Evolutionary conservation across 2,329 filamentous ascomycete genomes (phyloP).

Genomic region (Aspergillus cejpii): DNA sequence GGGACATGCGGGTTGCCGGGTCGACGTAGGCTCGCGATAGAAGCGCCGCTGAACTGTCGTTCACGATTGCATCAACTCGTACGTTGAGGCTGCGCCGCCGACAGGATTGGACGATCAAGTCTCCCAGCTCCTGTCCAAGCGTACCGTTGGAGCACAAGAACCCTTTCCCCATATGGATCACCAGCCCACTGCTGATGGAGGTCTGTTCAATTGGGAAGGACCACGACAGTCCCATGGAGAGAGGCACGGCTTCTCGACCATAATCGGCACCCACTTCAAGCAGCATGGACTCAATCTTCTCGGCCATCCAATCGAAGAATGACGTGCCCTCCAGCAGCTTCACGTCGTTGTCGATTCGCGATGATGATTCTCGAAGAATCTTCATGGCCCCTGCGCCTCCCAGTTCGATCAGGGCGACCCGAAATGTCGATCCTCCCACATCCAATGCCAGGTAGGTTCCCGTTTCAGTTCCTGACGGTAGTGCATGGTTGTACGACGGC

Average conservation of each 20-base stretch:
- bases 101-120: slow-evolving; percentile 55
- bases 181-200: slow-evolving; percentile 50
- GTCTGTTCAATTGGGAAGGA: slow-evolving; percentile 62
- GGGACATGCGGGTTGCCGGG: slow-evolving; percentile 54
- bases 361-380: slow-evolving; percentile 50
- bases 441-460: slow-evolving; percentile 58
- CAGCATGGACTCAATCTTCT: slow-evolving; percentile 51
- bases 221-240: slow-evolving; percentile 59
- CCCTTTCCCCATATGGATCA: slow-evolving; percentile 60
- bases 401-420: slow-evolving; percentile 55
- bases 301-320: slow-evolving; percentile 64
- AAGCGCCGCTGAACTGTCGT: slow-evolving; percentile 57
- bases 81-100: slow-evolving; percentile 50
- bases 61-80: slow-evolving; percentile 56
- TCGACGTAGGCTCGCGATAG: slow-evolving; percentile 58
- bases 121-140: slow-evolving; percentile 53
- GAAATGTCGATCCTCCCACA: slow-evolving; percentile 61
- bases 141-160: slow-evolving; percentile 55
- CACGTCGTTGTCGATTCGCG: slow-evolving; percentile 51
- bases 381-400: slow-evolving; percentile 48
- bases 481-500: slow-evolving; percentile 57
- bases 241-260: slow-evolving; percentile 31
- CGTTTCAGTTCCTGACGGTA: slow-evolving; percentile 54
- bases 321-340: slow-evolving; percentile 49
- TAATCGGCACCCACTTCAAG: slow-evolving; percentile 38